Evolutionary conservation across 139 green algal species (phyloP), one percentile per base, ranked within the genome.

Genomic region (Tetradesmus obliquus): DNA sequence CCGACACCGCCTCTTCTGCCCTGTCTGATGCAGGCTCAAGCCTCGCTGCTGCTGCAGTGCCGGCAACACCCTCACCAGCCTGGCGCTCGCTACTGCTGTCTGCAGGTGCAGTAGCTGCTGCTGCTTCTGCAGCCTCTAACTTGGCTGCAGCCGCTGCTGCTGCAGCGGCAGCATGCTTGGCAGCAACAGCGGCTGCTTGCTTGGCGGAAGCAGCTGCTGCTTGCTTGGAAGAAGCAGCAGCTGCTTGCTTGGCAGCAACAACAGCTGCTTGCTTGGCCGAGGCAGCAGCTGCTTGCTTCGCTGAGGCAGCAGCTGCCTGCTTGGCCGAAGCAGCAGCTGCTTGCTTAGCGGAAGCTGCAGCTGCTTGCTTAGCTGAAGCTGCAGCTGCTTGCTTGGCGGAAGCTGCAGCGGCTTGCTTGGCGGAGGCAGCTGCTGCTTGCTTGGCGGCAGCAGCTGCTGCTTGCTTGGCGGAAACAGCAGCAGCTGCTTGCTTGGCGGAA

Each of bases 51-150:
- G 57, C 58, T 74, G 83, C 83, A 57, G 83, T 17, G 10, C 24
- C 83, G 57, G 83, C 83, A n/a, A 10, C 84, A 66, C 24, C 45
- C 3, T 62, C 69, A 15, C 86, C 69, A 20, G 9, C 45, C 66
- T 53, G 53, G 15, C 86, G 19, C 71, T 82, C 86, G 10, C 86
- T 84, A 19, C 87, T 84, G 87, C 87, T 84, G 74, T 82, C 57
- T 4, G 15, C 85, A 82, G 85, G 66, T 10, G 62, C 85, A 66
- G 55, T 58, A 55, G 55, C 87, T 71, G 17, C 87, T 86, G 51
- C 54, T 76, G 53, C 72, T 17, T 76, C 87, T 19, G 54, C 72
- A 71, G 72, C n/a, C 54, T 72, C 58, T 55, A 15, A n/a, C 12
- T 53, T 51, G 24, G 55, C 80, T 15, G 55, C 79, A 53, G 66